Evolutionary conservation across 192 early-diverging fungal genomes (phyloP), one percentile per base, ranked within the genome.

Genomic region (Coemansia umbellata): DNA sequence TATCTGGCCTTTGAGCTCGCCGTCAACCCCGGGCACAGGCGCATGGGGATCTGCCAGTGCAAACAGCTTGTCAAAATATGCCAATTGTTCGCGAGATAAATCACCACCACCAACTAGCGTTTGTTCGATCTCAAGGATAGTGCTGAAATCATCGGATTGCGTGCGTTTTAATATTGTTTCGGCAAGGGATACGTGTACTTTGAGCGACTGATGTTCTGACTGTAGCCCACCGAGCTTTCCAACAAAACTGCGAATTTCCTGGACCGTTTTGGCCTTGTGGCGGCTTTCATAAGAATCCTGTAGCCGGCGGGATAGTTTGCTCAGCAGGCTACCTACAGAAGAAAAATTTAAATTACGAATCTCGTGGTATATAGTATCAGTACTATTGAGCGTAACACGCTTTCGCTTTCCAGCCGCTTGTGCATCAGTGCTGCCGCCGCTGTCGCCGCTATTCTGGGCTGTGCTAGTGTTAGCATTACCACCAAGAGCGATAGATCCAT

Each of bases 241-340:
- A 27, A 93, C 87, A 82, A 98, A 98, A 51, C 93, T 84, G 44
- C 94, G 88, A 55, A 98, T 86, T 60, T 98, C 85, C 17, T 89
- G 82, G 13, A 93, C 86, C 0, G 94, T 97, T 58, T 88, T 91
- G 18, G 92, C 92, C 52, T 87, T 80, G 73, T 96, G 93, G 10
- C 92, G 84, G 53, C 80, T 87, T 60, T 97, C 93, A 53, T 95
- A 91, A 35, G 93, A 82, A 13, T 82, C 83, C 52, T 95, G 91
- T 35, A 98, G 84, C 49, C 87, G 80, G 43, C 84, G 82, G 0
- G 96, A 91, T 33, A 92, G 80, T 57, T 86, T 83, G 69, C 86
- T 93, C 37, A 98, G 68, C 45, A 88, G 63, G 21, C 82, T 79
- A 24, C 89, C 91, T 8, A 98, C 93, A 9, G 91, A 86, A 0